These are phyloP conservation scores for Wickerhamia fluorescens DNA, from an alignment of 805 yeast species.

Conservation along the genomic window DNA sequence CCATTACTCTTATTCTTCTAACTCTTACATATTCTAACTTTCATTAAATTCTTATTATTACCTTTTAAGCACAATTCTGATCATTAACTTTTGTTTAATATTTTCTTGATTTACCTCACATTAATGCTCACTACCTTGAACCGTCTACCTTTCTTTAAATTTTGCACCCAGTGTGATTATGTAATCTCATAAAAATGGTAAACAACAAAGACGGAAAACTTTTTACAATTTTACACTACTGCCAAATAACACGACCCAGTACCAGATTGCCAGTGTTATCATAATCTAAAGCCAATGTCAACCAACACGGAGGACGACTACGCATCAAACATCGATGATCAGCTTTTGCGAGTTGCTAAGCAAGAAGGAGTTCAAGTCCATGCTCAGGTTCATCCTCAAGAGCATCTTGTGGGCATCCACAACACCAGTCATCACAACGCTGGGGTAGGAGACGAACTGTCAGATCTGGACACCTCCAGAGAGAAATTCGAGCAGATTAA, in stretches of 20 bases:
- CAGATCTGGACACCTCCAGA: constrained; percentile 6
- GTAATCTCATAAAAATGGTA: no score
- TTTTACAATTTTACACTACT: constrained; percentile 1
- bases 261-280: constrained; percentile 2
- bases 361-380: constrained; percentile 17
- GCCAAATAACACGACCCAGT: constrained; percentile 3
- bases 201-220: no score
- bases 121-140: no score
- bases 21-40: no score
- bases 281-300: constrained; percentile 1
- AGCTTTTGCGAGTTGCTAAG: constrained; percentile 32
- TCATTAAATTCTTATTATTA: no score
- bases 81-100: no score
- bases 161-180: no score
- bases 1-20: no score
- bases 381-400: background rate
- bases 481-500: constrained; percentile 21
- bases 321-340: constrained; percentile 36
- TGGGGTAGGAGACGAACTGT: background rate
- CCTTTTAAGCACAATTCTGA: no score
- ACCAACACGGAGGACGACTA: constrained; percentile 17
- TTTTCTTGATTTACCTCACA: no score
- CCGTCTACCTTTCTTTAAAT: no score
- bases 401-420: background rate
- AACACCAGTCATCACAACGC: constrained; percentile 2